Conservation (phyloP, 108 stramenopile genomes). For the Asterionellopsis glacialis region DNA sequence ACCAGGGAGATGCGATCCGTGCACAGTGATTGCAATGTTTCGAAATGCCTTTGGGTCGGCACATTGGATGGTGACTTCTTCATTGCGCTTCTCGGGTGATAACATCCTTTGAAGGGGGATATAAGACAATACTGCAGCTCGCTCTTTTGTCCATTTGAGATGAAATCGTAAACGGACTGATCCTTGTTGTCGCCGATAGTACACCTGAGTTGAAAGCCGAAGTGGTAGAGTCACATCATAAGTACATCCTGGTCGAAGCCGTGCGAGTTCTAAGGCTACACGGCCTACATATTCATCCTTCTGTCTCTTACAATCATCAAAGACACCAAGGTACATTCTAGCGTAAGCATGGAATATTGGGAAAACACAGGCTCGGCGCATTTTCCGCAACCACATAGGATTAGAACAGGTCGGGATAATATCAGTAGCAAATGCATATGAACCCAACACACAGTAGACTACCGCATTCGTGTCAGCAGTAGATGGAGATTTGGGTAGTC, state of each 20-base stretch:
- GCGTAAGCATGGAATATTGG: conserved; percentile 67
- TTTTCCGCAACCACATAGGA: conserved; percentile 53
- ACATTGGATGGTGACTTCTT: conserved; percentile 45
- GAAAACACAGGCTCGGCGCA: conserved; percentile 50
- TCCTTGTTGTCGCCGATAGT: conserved; percentile 51
- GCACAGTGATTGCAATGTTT: conserved; percentile 51
- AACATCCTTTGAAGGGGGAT: conserved; percentile 31
- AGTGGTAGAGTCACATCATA: conserved; percentile 65
- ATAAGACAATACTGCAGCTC: conserved; percentile 47
- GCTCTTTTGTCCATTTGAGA: conserved; percentile 52
- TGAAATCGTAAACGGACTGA: conserved; percentile 56
- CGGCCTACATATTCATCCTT: conserved; percentile 54
- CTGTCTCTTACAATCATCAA: conserved; percentile 35
- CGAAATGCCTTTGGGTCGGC: conserved; percentile 58
- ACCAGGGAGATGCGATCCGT: conserved; percentile 53
- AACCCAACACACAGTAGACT: conserved; percentile 62
- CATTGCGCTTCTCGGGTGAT: conserved; percentile 26
- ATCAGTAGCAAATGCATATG: conserved; percentile 61
- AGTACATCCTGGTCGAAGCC: conserved; percentile 45
- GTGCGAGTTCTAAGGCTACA: conserved; percentile 42
- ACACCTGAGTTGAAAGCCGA: conserved; percentile 44
- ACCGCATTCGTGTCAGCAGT: conserved; percentile 57
- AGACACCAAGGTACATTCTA: conserved; percentile 53
- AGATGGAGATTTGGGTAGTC: conserved; percentile 53
- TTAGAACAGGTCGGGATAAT: conserved; percentile 32